Conservation (phyloP, 371 early-diverging fungal genomes). For the Circinella umbellata region DNA sequence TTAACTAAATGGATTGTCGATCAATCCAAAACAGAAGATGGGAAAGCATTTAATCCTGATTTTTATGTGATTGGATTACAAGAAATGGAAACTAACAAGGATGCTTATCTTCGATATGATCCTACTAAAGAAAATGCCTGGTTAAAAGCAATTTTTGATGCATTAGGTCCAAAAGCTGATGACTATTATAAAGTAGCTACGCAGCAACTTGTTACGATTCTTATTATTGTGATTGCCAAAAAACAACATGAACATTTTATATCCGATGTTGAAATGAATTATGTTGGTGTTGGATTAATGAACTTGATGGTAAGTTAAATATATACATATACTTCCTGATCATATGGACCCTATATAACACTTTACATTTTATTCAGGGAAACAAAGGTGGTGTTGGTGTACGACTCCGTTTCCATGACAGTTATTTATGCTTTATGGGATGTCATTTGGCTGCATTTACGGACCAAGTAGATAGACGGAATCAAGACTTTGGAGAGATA, state of each 20-base stretch:
- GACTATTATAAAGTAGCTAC: conserved; percentile 70
- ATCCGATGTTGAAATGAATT: conserved; percentile 60
- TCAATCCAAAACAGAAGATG: conserved; percentile 35
- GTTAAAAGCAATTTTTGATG: conserved; percentile 73
- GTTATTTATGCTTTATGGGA: conserved; percentile 86
- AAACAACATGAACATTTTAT: conserved; percentile 57
- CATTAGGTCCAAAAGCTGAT: conserved; percentile 55
- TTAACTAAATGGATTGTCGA: conserved; percentile 72
- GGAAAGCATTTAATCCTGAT: conserved; percentile 58
- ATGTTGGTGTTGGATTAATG: conserved; percentile 80
- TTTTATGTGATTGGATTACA: conserved; percentile 87
- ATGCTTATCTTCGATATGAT: conserved; percentile 84
- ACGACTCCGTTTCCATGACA: conserved; percentile 77
- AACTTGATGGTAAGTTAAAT: conserved; percentile 68
- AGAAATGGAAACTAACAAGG: conserved; percentile 86
- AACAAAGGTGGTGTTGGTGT: conserved; percentile 95
- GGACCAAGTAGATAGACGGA: conserved; percentile 78
- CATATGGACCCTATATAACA: too few species aligned
- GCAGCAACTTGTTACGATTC: conserved; percentile 85
- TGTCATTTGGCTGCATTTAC: conserved; percentile 91
- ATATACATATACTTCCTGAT: too few species aligned
- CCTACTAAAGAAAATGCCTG: conserved; percentile 79
- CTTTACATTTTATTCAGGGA: conserved; percentile 56
- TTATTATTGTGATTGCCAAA: conserved; percentile 81
- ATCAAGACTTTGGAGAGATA: conserved; percentile 88